These are phyloP conservation scores for Trypanosoma mega DNA, from an alignment of 208 protist species.

Conservation along the genomic window DNA sequence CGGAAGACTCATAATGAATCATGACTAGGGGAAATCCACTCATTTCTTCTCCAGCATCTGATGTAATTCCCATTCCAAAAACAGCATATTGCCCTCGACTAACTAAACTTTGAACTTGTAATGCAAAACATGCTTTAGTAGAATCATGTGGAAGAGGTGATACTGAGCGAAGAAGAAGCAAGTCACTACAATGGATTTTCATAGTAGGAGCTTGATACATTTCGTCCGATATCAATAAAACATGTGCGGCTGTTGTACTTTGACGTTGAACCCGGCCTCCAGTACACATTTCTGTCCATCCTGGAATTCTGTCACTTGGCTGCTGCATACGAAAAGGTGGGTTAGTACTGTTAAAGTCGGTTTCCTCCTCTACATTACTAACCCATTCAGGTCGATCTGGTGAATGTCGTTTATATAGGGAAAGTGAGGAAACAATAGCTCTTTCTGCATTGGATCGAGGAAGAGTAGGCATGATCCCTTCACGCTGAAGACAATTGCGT, in stretches of 20 bases:
- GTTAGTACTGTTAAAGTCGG: background rate
- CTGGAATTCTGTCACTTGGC: constrained; percentile 28
- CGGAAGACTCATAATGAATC: constrained; percentile 28
- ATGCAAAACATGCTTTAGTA: constrained; percentile 18
- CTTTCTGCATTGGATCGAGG: constrained; percentile 9
- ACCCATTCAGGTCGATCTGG: constrained; percentile 6
- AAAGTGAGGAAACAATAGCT: background rate
- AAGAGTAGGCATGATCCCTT: constrained; percentile 29
- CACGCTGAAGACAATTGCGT: constrained; percentile 26
- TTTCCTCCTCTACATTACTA: constrained; percentile 12
- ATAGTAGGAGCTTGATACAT: constrained; percentile 12
- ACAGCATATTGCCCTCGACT: constrained; percentile 26
- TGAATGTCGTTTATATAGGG: constrained; percentile 7
- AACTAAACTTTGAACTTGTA: constrained; percentile 28
- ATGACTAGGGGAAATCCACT: constrained; percentile 18
- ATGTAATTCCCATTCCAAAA: constrained; percentile 29
- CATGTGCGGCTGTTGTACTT: constrained; percentile 26
- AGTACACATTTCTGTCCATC: constrained; percentile 29
- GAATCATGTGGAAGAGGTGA: constrained; percentile 22
- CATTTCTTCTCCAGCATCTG: constrained; percentile 18
- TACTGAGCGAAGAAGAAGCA: constrained; percentile 25
- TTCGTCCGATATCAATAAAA: constrained; percentile 30
- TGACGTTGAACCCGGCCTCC: constrained; percentile 31
- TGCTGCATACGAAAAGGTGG: constrained; percentile 18
- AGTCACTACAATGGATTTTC: constrained; percentile 28